Evolutionary conservation across 306 rosid genomes (phyloP), one percentile per base, ranked within the genome.

Genomic region (Prunus kanzakura): DNA sequence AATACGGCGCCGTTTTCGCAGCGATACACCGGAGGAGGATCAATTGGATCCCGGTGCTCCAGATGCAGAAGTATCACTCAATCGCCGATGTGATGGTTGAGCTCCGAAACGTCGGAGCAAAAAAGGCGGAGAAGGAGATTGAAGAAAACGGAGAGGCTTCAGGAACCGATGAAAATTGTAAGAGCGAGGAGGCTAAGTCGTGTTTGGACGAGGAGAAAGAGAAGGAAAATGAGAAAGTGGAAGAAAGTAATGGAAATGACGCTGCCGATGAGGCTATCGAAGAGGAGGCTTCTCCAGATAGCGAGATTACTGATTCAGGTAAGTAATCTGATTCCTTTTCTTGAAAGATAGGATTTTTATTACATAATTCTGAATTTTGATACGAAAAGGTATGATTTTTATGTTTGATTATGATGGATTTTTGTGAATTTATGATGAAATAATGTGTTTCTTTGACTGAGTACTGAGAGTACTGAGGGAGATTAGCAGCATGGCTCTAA

Each of bases 31-130:
- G 91, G 18, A 88, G 99, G 61, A 82, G 99, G 76, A 69, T 89
- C 80, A 93, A 96, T 71, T 96, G 99, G 99, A 93, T 96, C 80
- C 97, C 97, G 5, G 88, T 96, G 30, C 87, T 96, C 57, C 99
- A 96, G 89, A 93, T 96, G 98, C 99, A 96, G 85, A 96, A 91
- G 85, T 91, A 96, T 46, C 98, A 96, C 80, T 81, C 98, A 76
- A 90, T 96, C 56, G 96, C 91, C 0, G 99, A 93, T 49, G 97
- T 96, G 25, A 81, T 87, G 20, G 66, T 88, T 20, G 96, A 93
- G 91, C 97, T 96, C 9, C 84, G 83, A 6, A 80, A 71, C 4
- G 71, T 90, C 35, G 55, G 81, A 0, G 88, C 82, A 32, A 82
- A 45, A 76, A 82, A 55, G 79, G 73, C 6, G 45, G 81, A 45